A percentile compares a stretch with the other conserved stretches of the same genome.
These are phyloP conservation scores for Bidens hawaiensis DNA, from an alignment of 140 eudicot species.

Conservation along the genomic window DNA sequence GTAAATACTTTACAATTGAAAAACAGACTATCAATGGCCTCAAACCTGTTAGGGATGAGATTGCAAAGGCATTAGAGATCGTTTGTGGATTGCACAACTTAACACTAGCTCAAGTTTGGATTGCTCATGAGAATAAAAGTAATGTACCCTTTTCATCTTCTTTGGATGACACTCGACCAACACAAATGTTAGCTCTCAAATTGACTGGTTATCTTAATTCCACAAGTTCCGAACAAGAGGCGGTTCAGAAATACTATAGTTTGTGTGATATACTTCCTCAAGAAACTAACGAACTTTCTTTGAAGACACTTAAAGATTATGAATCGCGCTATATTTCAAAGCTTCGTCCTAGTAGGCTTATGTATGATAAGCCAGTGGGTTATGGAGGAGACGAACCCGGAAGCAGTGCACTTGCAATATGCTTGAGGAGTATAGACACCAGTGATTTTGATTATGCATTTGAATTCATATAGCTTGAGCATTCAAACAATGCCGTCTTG, in stretches of 20 bases:
- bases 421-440: constrained; percentile 1
- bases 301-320: constrained; percentile 8
- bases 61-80: neutral
- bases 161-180: neutral
- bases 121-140: neutral
- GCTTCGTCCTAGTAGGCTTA: too few species aligned
- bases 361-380: too few species aligned
- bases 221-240: too few species aligned
- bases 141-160: neutral
- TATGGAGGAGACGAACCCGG: rapidly evolving
- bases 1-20: neutral
- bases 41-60: neutral
- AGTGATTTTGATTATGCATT: constrained; percentile 7
- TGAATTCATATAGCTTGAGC: neutral
- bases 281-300: neutral
- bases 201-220: constrained; percentile 8
- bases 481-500: neutral
- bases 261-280: neutral
- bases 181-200: neutral
- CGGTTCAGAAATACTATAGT: neutral
- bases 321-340: neutral
- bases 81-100: neutral
- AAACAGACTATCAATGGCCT: constrained; percentile 9
- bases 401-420: neutral
- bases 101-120: constrained; percentile 3